Evolutionary conservation across 371 early-diverging fungal genomes (phyloP), one percentile per base, ranked within the genome.

Genomic region (Coemansia sp.): DNA sequence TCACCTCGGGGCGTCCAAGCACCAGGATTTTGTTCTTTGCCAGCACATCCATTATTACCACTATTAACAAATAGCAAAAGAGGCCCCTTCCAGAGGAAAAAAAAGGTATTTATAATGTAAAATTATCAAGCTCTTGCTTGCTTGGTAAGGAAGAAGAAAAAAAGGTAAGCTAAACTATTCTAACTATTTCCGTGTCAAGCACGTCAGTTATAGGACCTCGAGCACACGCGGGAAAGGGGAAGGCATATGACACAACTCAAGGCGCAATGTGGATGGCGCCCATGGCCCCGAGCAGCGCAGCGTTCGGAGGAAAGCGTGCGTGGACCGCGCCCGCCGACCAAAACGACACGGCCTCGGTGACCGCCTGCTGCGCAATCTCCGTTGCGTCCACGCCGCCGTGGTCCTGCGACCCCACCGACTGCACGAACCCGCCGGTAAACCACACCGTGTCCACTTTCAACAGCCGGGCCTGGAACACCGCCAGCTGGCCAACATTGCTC

Each of bases 401-500:
- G 16, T 34, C 49, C 4, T n/a, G 26, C 10, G 39, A 30, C 7
- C 41, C n/a, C 42, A 31, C 48, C 2, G 52, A 45, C 36, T 56
- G 59, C 13, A 67, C 59, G 34, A 67, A 72, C 5, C 72, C 72
- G 60, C 72, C 72, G 5, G 60, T 49, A 31, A 72, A 72, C 72
- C 72, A 72, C 57, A 72, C 72, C 8, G 39, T 3, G 30, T 30
- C 42, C 10, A 58, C 38, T 9, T 56, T 49, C 52, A 58, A 43
- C 48, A 62, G 42, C 5, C 63, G 68, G 16, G 72, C 72, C 47
- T 72, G 72, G 54, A 67, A 72, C 52, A 72, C 72, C 3, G 68
- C 72, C n/a, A 72, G 63, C 57, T 72, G 72, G 9, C 68, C 72
- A 13, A 72, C 31, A n/a, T 72, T 72, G 64, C 30, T 72, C 36